Base-by-base conservation (phyloP, 768 basidiomycete species). In the Tulasnella sp. region DNA sequence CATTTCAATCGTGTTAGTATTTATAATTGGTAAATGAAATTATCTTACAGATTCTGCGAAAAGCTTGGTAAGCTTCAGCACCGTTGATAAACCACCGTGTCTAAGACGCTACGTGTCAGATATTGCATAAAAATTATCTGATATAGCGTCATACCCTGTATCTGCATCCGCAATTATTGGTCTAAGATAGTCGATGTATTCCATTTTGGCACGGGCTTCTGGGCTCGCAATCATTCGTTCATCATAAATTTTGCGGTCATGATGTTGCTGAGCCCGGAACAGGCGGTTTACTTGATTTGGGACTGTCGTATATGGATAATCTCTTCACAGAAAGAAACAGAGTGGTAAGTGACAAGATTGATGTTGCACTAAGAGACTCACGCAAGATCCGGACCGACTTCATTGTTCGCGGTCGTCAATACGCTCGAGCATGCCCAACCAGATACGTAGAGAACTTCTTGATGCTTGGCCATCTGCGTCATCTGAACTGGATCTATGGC, bases 91-190 rank as follows among this genome's bases (percentile, higher is more conserved):
- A 15, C 90, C 90, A 42, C 92, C 92, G 59, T 93, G 91, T 28
- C 90, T 92, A 52, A 48, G 28, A 22, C 28, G 28, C 37, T 12
- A 56, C 56, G 22, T 2, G 16, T 28, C 19, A 13, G 22, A 46
- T 41, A 12, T 58, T 16, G 27, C 43, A 19, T n/a, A n/a, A n/a
- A n/a, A n/a, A n/a, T n/a, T n/a, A n/a, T n/a, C n/a, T n/a, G n/a
- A 34, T 29, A 22, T 33, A 54, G 37, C 19, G 48, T 63, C 71
- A 60, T 59, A 88, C 88, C 91, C 91, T 45, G 91, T 92, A 67
- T 93, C 91, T 22, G 80, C 91, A 62, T 95, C 91, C 10, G 91
- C 91, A 57, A 96, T 83, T 58, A 96, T 92, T 24, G 91, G 91
- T 45, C 87, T 73, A 37, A 95, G 69, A 62, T 92, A 93, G 63